Percentiles rank a stretch among this genome's conserved stretches.
Evolutionary conservation across 306 rosid species (phyloP).

Genomic region (Adenanthera pavonina): DNA sequence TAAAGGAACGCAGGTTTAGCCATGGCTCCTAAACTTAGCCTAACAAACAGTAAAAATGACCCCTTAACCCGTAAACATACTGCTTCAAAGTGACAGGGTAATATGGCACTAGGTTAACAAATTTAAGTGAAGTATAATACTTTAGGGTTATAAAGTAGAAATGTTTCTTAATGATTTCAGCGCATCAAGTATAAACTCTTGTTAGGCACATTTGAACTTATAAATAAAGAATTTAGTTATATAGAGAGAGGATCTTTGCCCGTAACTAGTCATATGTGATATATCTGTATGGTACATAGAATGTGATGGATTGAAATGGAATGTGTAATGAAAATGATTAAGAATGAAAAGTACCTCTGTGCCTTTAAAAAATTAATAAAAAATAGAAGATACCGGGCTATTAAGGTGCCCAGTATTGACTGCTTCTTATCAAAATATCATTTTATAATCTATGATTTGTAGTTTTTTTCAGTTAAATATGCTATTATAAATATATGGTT

Average conservation of each 20-base stretch:
- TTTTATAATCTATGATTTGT: too few relatives aligned
- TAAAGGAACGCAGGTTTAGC: neutral
- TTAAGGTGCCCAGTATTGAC: too few relatives aligned
- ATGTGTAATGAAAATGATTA: too few relatives aligned
- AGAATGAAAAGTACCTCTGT: too few relatives aligned
- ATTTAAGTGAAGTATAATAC: neutral
- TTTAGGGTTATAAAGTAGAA: neutral
- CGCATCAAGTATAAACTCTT: neutral
- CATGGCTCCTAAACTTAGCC: slow-evolving; percentile 11
- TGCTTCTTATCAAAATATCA: too few relatives aligned
- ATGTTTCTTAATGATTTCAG: neutral
- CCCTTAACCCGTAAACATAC: slow-evolving; percentile 1
- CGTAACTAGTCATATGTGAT: slow-evolving; percentile 5
- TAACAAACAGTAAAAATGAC: too few relatives aligned
- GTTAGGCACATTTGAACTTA: neutral
- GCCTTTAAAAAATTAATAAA: neutral
- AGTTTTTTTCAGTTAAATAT: too few relatives aligned
- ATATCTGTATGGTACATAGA: too few relatives aligned
- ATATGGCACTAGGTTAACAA: neutral
- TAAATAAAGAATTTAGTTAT: neutral
- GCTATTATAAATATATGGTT: too few relatives aligned
- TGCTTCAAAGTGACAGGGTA: neutral
- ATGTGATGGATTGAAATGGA: too few relatives aligned
- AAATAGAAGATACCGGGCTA: too few relatives aligned
- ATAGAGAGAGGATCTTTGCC: neutral